Evolutionary conservation across 2,329 filamentous ascomycete genomes (phyloP), one percentile per base, ranked within the genome.

Genomic region (Thelonectria discophora): DNA sequence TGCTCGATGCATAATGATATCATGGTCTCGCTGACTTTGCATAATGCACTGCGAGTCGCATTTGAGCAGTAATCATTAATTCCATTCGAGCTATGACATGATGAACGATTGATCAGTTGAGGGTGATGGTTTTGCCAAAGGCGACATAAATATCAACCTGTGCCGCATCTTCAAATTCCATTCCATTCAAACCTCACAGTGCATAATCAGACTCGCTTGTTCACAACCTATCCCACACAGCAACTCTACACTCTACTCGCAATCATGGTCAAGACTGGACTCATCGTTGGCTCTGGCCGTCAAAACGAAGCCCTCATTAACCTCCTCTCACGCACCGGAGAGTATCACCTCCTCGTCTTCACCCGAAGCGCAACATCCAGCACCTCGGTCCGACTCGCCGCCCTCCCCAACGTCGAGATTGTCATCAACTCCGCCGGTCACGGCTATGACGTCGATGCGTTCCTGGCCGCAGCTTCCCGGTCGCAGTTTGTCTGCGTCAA

Each of bases 361-460:
- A 53, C 34, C 17, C 18, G 50, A n/a, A 53, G 50, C 20, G 24
- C 18, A n/a, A 30, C 50, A 17, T 53, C 50, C 12, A 30, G 37
- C 17, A 37, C 32, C n/a, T 37, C 50, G 9, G 15, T 32, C 13
- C 20, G 18, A 42, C 42, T 53, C 17, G 50, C 34, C 10, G 50
- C 34, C 17, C 50, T 53, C 13, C 39, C 50, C 18, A 53, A 53
- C 42, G 50, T 53, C 30, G 39, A 53, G 39, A 37, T 53, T 40
- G 50, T 53, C 37, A 15, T 53, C 37, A 53, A 40, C 20, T 17
- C 34, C n/a, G 21, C 37, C 37, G 10, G 32, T 11, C 32, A 18
- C 15, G 50, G 50, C n/a, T 53, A 53, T 18, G 37, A 53, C 24
- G n/a, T 43, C 18, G 50, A 45, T 32, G 37, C 24, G n/a, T 53